phyloP scores from a whole-genome alignment of 768 basidiomycete genomes.

The Ephemerocybe angulata region DNA sequence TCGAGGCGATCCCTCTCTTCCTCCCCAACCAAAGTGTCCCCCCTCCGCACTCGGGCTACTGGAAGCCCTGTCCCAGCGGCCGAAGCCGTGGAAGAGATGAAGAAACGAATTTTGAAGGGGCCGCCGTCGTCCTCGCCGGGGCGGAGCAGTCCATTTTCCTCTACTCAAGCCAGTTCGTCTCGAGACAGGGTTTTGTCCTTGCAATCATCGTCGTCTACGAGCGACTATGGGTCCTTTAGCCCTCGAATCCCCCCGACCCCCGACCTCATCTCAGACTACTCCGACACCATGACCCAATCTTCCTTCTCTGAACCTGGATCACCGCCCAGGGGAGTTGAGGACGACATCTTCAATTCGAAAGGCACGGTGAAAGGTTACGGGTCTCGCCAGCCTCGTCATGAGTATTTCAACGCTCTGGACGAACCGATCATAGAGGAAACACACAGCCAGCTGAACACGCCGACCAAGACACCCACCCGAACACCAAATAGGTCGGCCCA shows the following conservation, averaged over 20 bases:
- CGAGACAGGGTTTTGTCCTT: slow-evolving; percentile 6
- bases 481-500: slow-evolving; percentile 22
- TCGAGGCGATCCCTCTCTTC: slow-evolving; percentile 6
- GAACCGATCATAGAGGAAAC: slow-evolving; percentile 30
- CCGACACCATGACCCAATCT: slow-evolving; percentile 50
- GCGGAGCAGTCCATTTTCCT: slow-evolving; percentile 14
- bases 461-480: slow-evolving; percentile 29
- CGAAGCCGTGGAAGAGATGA: slow-evolving; percentile 63
- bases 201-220: slow-evolving; percentile 14
- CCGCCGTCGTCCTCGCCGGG: slow-evolving; percentile 25
- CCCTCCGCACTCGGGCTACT: slow-evolving; percentile 20
- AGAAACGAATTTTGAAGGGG: slow-evolving; percentile 45
- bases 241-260: slow-evolving; percentile 47
- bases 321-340: slow-evolving; percentile 34
- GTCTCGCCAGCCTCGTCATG: slow-evolving; percentile 20
- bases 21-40: slow-evolving; percentile 20
- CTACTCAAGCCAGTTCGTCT: slow-evolving; percentile 19
- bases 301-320: slow-evolving; percentile 54
- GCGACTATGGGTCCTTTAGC: slow-evolving; percentile 3
- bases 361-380: slow-evolving; percentile 16
- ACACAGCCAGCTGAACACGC: slow-evolving; percentile 28
- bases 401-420: slow-evolving; percentile 24
- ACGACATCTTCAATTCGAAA: slow-evolving; percentile 21
- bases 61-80: slow-evolving; percentile 36
- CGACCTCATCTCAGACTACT: slow-evolving; percentile 57